Percentiles rank a stretch among this genome's conserved stretches.
Evolutionary conservation across 169 alveolate genomes (phyloP).

Genomic region (Condylostoma magnum): DNA sequence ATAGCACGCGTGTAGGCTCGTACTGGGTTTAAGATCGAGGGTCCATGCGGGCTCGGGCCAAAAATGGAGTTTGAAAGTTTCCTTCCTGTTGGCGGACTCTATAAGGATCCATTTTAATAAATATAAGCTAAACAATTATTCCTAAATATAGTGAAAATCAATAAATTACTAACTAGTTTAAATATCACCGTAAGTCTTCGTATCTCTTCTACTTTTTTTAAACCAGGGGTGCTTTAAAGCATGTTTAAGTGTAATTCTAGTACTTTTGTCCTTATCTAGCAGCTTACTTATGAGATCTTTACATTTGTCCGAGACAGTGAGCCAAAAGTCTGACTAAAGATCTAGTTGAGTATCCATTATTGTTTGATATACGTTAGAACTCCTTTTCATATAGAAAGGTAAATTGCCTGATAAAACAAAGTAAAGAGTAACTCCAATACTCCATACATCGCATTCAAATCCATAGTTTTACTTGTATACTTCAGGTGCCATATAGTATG

Average conservation of each 20-base stretch:
- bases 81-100: no score
- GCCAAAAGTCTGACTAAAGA: no score
- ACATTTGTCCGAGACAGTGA: slow-evolving; percentile 39
- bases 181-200: no score
- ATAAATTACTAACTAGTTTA: no score
- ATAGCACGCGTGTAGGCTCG: slow-evolving; percentile 52
- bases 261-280: slow-evolving; percentile 60
- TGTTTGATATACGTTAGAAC: no score
- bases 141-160: no score
- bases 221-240: slow-evolving; percentile 74
- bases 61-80: no score
- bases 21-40: slow-evolving; percentile 31
- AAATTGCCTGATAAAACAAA: slow-evolving; percentile 6
- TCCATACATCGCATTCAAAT: slow-evolving; percentile 28
- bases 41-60: slow-evolving; percentile 28
- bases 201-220: no score
- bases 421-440: slow-evolving; percentile 20
- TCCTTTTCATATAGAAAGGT: no score
- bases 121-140: no score
- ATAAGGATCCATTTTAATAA: no score
- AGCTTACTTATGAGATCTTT: slow-evolving; percentile 46
- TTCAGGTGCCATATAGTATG: slow-evolving; percentile 36
- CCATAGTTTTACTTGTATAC: slow-evolving; percentile 3
- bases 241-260: slow-evolving; percentile 63
- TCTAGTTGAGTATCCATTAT: no score